A percentile compares a stretch with the other conserved stretches of the same genome.
These are phyloP conservation scores for Termitomyces titanicus DNA, from an alignment of 768 basidiomycete genomes.

Conservation along the genomic window DNA sequence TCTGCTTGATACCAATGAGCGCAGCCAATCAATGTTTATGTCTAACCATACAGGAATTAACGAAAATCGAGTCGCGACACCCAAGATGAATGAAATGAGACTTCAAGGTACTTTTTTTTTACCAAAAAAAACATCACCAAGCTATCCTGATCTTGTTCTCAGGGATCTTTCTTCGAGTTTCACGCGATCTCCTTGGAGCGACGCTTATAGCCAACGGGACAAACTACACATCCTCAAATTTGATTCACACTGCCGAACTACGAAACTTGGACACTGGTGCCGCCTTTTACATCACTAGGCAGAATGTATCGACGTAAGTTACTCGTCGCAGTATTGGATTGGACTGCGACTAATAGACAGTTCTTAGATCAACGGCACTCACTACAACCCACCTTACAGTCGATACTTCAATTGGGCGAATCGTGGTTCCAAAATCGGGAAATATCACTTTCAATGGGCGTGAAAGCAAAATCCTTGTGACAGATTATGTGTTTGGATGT, in stretches of 20 bases:
- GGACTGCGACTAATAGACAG: not conserved
- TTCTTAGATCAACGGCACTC: constrained; percentile 37
- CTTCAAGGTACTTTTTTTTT: constrained; percentile 35
- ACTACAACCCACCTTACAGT: constrained; percentile 40
- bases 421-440: constrained; percentile 36
- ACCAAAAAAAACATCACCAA: not conserved
- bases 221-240: constrained; percentile 40
- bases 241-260: constrained; percentile 44
- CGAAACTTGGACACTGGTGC: constrained; percentile 40
- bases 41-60: constrained; percentile 38
- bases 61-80: constrained; percentile 43
- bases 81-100: constrained; percentile 53
- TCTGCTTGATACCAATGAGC: not conserved
- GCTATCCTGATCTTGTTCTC: not conserved
- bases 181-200: constrained; percentile 41
- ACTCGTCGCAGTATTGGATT: not conserved
- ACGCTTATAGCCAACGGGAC: constrained; percentile 48
- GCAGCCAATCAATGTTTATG: not conserved
- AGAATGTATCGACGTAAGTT: constrained; percentile 37
- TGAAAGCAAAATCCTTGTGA: constrained; percentile 48
- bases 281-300: constrained; percentile 48
- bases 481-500: constrained; percentile 42
- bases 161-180: constrained; percentile 52
- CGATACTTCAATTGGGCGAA: constrained; percentile 35
- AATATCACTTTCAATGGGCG: constrained; percentile 39